phyloP scores from a whole-genome alignment of 306 rosid species.

The Echinosophora koreensis region DNA sequence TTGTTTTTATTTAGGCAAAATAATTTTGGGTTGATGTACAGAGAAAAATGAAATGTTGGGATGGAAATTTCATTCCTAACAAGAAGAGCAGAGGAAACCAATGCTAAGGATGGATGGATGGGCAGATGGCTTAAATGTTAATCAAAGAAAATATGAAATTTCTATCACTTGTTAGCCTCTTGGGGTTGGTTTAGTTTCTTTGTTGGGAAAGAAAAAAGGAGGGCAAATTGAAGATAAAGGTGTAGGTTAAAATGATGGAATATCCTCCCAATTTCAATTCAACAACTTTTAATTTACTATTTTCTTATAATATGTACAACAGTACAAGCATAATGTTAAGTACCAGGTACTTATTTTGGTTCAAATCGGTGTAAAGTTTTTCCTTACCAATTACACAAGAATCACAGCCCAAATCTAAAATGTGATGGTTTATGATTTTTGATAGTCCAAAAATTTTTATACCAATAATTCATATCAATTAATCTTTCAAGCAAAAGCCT shows the following conservation, averaged over 20 bases:
- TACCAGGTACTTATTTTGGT: neutral
- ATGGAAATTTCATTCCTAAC: neutral
- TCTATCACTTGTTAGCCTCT: neutral
- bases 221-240: neutral
- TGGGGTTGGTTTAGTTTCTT: neutral
- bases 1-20: constrained; percentile 51
- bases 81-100: neutral
- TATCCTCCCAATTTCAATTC: constrained; percentile 35
- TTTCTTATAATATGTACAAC: neutral
- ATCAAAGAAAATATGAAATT: constrained; percentile 36
- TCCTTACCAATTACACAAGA: too few relatives aligned
- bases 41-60: neutral
- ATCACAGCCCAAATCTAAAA: too few relatives aligned
- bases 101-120: neutral
- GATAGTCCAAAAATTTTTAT: too few relatives aligned
- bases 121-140: neutral
- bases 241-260: constrained; percentile 25
- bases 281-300: constrained; percentile 34
- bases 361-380: neutral
- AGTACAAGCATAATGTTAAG: constrained; percentile 2
- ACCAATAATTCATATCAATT: too few relatives aligned
- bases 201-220: neutral
- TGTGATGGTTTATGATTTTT: too few relatives aligned
- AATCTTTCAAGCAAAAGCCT: too few relatives aligned
- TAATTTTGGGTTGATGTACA: constrained; percentile 79